Percentiles rank a stretch among this genome's conserved stretches.
Evolutionary conservation across 2,329 filamentous ascomycete species (phyloP).

Genomic region (Pseudopyricularia cyperi): DNA sequence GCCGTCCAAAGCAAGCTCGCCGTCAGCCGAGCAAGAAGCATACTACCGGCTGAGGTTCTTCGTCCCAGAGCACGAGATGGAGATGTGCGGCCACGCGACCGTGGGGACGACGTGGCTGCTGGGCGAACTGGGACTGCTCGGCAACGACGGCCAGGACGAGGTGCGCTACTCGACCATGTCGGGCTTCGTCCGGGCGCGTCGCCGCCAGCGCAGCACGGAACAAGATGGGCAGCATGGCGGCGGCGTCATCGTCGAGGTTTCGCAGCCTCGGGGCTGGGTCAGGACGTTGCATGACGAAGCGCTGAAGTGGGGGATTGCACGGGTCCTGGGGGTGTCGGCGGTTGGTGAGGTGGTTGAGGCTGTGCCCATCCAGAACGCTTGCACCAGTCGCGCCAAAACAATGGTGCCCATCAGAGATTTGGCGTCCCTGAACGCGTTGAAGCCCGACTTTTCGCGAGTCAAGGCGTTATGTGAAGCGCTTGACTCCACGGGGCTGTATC

Average conservation of each 20-base stretch:
- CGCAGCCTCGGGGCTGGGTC: background rate
- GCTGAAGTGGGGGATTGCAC: background rate
- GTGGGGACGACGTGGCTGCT: background rate
- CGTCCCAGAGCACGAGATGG: conserved; percentile 1
- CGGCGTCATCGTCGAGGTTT: background rate
- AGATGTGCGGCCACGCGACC: background rate
- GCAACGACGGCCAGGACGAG: background rate
- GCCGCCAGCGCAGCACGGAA: too few species aligned
- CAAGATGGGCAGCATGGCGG: background rate
- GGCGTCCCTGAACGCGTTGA: background rate
- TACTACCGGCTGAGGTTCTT: background rate
- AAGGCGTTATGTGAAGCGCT: background rate
- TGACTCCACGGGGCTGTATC: background rate
- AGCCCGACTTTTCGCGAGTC: background rate
- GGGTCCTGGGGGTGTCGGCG: background rate
- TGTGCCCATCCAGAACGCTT: background rate
- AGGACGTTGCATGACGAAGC: background rate
- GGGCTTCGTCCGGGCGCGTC: background rate
- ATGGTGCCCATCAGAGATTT: background rate
- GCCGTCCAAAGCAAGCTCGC: background rate
- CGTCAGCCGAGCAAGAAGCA: background rate
- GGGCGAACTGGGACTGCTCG: background rate
- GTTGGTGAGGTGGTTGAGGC: too few species aligned
- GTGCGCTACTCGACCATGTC: background rate
- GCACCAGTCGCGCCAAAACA: background rate